These are phyloP conservation scores for Helichrysum umbraculigerum DNA, from an alignment of 129 eudicot genomes.

Conservation along the genomic window DNA sequence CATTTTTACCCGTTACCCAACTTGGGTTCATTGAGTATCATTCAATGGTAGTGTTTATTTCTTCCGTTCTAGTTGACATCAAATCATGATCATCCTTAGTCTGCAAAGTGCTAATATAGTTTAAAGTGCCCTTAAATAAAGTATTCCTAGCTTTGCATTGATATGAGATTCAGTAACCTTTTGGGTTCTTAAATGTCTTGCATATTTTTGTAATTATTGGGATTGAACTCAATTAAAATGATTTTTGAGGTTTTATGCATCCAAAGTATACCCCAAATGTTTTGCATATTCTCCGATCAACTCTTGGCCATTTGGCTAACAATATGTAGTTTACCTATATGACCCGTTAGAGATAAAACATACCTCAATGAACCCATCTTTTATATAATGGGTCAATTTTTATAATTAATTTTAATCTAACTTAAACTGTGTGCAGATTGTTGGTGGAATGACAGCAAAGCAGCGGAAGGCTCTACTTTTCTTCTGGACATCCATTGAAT, in stretches of 20 bases:
- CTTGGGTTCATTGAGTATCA: not conserved
- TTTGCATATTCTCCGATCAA: not conserved
- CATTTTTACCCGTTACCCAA: not conserved
- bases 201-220: not conserved
- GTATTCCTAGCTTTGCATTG: not conserved
- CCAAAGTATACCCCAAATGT: not conserved
- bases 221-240: not conserved
- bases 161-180: not conserved
- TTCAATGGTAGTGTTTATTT: not conserved
- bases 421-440: constrained; percentile 40
- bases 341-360: not conserved
- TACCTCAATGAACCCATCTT: too few species aligned
- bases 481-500: constrained; percentile 90
- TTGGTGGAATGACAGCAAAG: constrained; percentile 53
- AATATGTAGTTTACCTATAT: not conserved
- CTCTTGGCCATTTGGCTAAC: not conserved
- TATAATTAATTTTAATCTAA: not conserved
- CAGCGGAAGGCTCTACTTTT: constrained; percentile 66
- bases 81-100: not conserved
- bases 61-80: not conserved
- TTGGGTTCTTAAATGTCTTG: not conserved
- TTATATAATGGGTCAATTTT: too few species aligned
- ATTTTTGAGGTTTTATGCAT: not conserved
- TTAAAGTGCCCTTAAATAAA: not conserved
- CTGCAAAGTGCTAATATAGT: not conserved